phyloP scores from a whole-genome alignment of 192 early-diverging fungal genomes.

The Backusella parvicylindrica region DNA sequence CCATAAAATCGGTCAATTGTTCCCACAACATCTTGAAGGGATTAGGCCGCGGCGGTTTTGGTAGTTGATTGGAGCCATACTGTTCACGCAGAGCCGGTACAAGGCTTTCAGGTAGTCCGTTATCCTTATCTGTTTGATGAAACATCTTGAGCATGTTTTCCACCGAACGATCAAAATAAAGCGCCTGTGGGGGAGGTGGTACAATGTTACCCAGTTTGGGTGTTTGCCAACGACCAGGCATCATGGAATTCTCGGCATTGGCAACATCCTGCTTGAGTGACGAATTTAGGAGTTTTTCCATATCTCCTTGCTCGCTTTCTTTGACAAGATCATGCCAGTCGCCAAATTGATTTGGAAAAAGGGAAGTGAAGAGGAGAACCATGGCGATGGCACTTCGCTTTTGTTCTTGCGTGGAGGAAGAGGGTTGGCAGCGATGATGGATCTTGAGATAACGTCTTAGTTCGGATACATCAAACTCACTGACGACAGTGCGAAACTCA shows the following conservation, averaged over 20 bases:
- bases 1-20: slow-evolving; percentile 95
- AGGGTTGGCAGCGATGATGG: slow-evolving; percentile 69
- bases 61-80: slow-evolving; percentile 86
- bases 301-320: slow-evolving; percentile 47
- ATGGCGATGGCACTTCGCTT: slow-evolving; percentile 76
- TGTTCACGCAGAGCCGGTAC: slow-evolving; percentile 64
- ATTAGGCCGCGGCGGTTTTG: slow-evolving; percentile 66
- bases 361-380: slow-evolving; percentile 69
- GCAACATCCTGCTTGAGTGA: slow-evolving; percentile 15
- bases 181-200: slow-evolving; percentile 50
- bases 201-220: not conserved
- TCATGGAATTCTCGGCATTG: slow-evolving; percentile 25
- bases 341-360: slow-evolving; percentile 68
- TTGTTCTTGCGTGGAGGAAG: slow-evolving; percentile 57
- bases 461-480: slow-evolving; percentile 72
- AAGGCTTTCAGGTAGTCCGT: slow-evolving; percentile 58
- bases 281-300: slow-evolving; percentile 18
- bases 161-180: slow-evolving; percentile 95
- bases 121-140: slow-evolving; percentile 53
- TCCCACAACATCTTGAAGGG: slow-evolving; percentile 73
- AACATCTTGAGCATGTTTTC: slow-evolving; percentile 86
- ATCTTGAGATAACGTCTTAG: slow-evolving; percentile 75
- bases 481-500: slow-evolving; percentile 85
- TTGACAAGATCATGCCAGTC: slow-evolving; percentile 92
- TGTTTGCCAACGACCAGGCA: not conserved